Conservation (phyloP, 345 rosid genomes). For the Melastoma malabathricum region DNA sequence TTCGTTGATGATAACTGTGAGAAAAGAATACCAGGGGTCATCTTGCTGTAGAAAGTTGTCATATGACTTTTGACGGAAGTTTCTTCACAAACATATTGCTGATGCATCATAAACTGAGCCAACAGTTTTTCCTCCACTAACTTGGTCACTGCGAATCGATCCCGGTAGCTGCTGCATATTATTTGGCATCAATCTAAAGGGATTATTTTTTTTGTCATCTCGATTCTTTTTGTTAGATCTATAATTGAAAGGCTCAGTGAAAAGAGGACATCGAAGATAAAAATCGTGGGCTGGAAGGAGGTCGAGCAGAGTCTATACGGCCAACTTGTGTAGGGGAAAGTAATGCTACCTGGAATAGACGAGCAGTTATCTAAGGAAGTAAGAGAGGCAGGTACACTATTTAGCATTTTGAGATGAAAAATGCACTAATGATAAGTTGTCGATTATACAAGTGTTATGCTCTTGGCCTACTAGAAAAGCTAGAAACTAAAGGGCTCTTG, state of each 20-base stretch:
- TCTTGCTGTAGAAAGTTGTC: not conserved
- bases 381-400: slow-evolving; percentile 48
- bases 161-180: not conserved
- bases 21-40: slow-evolving; percentile 49
- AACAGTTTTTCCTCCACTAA: no score
- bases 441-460: not conserved
- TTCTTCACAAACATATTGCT: not conserved
- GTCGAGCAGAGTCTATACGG: slow-evolving; percentile 66
- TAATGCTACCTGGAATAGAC: slow-evolving; percentile 43
- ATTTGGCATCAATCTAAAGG: slow-evolving; percentile 2
- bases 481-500: slow-evolving; percentile 11
- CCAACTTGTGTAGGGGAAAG: slow-evolving; percentile 56
- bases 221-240: slow-evolving; percentile 30
- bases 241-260: slow-evolving; percentile 65
- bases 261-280: slow-evolving; percentile 47
- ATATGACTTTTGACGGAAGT: not conserved
- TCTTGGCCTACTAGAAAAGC: slow-evolving; percentile 5
- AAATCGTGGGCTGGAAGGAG: slow-evolving; percentile 55
- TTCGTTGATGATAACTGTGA: slow-evolving; percentile 56
- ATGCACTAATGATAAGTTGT: not conserved
- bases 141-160: not conserved
- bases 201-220: slow-evolving; percentile 6
- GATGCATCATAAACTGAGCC: not conserved
- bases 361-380: slow-evolving; percentile 77
- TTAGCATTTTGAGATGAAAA: not conserved